Evolutionary conservation across 1,284 basidiomycete genomes (phyloP).

Genomic region (Tilletiaria anomala): DNA sequence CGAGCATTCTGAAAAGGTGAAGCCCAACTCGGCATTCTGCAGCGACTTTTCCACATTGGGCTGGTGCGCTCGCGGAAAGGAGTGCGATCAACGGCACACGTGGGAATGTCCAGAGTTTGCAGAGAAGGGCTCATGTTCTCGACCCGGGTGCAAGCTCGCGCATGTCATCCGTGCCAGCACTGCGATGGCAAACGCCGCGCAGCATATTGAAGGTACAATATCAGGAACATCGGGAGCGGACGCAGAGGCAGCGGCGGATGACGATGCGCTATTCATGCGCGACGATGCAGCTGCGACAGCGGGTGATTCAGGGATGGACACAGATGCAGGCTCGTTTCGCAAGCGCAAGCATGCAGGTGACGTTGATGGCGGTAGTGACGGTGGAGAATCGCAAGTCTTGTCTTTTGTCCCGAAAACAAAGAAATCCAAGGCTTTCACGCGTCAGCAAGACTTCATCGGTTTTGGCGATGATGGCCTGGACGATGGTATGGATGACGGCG

Average conservation of each 20-base stretch:
- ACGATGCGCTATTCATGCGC: conserved; percentile 17
- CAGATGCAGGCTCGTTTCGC: background rate
- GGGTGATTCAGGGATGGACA: background rate
- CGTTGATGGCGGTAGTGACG: background rate
- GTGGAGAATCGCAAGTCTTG: background rate
- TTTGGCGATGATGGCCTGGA: conserved; percentile 13
- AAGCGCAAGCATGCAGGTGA: background rate
- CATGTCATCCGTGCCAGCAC: conserved; percentile 18
- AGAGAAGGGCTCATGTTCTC: conserved; percentile 19
- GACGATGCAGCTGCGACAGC: conserved; percentile 15
- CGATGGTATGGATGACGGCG: conserved; percentile 5
- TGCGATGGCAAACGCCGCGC: conserved; percentile 1
- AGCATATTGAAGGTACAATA: no score
- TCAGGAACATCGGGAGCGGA: no score
- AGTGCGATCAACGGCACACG: conserved; percentile 24
- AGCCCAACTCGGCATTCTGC: conserved; percentile 13
- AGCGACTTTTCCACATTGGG: conserved; percentile 22
- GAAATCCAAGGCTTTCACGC: conserved; percentile 15
- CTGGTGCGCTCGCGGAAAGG: conserved; percentile 27
- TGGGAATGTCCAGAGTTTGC: conserved; percentile 35
- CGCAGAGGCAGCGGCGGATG: conserved; percentile 3
- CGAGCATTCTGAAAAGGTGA: conserved; percentile 14
- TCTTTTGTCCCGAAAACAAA: background rate
- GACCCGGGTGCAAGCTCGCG: conserved; percentile 19
- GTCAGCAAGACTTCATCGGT: conserved; percentile 29